These are phyloP conservation scores for Epichloe baconii DNA, from an alignment of 2,329 filamentous ascomycete species.

Conservation along the genomic window DNA sequence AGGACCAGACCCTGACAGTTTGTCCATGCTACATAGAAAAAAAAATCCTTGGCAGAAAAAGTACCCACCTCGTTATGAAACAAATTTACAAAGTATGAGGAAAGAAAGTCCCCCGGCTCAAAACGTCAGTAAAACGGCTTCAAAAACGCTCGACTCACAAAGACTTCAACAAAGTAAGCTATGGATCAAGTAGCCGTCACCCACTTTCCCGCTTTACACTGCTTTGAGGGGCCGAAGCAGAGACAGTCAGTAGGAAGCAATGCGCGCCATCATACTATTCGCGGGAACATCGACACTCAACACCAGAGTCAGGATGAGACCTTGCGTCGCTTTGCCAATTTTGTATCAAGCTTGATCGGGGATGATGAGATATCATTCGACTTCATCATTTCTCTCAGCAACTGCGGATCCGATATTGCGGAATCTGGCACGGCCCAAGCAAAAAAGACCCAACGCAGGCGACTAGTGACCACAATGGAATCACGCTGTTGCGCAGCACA, in stretches of 20 bases:
- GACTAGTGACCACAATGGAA: neutral
- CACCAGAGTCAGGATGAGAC: neutral
- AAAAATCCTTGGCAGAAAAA: neutral
- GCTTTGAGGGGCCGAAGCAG: neutral
- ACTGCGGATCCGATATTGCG: neutral
- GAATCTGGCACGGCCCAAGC: neutral
- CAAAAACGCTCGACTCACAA: neutral
- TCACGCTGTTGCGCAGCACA: neutral
- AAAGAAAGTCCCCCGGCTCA: neutral
- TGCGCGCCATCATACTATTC: neutral
- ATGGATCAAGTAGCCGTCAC: neutral
- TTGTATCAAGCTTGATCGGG: neutral
- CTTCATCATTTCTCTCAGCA: neutral
- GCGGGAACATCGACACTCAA: neutral
- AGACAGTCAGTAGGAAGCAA: too few relatives aligned
- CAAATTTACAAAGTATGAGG: neutral
- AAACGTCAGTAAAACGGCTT: neutral
- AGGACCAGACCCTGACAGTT: neutral
- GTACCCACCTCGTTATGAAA: neutral
- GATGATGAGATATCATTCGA: constrained; percentile 4
- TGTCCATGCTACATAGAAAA: neutral
- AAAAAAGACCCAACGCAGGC: neutral
- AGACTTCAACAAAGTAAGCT: neutral
- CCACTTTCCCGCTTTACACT: neutral
- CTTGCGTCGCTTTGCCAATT: neutral